phyloP scores from a whole-genome alignment of 345 rosid genomes.

The Populus nigra region DNA sequence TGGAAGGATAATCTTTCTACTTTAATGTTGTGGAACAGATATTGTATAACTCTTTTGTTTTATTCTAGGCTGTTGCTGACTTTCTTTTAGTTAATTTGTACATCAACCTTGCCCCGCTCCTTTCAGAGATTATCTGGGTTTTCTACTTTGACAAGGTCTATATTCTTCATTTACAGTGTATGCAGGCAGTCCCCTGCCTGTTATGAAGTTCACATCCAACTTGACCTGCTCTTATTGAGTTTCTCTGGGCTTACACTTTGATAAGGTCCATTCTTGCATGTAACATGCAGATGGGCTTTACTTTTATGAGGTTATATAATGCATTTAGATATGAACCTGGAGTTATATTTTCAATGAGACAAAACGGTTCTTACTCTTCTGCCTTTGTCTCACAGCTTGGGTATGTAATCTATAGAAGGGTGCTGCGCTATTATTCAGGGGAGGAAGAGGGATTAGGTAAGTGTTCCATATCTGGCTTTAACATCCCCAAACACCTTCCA shows the following conservation, averaged over 20 bases:
- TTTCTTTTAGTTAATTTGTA: not conserved
- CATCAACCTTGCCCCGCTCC: not conserved
- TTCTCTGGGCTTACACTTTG: not conserved
- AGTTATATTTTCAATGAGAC: not conserved
- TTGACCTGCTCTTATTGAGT: not conserved
- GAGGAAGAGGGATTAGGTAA: constrained; percentile 92
- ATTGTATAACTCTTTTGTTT: not conserved
- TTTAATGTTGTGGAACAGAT: not conserved
- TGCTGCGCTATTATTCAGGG: constrained; percentile 87
- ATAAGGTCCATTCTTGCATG: not conserved
- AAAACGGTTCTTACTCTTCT: constrained; percentile 8
- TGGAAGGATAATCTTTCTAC: too few species aligned
- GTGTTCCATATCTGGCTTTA: constrained; percentile 10
- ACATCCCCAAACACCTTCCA: not conserved
- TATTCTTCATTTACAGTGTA: not conserved
- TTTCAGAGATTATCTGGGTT: not conserved
- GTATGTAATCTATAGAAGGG: constrained; percentile 79
- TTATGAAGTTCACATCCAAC: not conserved
- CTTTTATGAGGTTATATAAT: not conserved
- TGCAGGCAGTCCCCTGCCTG: not conserved
- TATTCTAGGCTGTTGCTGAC: not conserved
- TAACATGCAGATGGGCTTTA: not conserved
- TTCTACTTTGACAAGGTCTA: not conserved
- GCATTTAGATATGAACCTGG: not conserved
- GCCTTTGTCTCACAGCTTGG: constrained; percentile 55